Base-by-base conservation (phyloP, 768 basidiomycete species). In the Mycena amicta region DNA sequence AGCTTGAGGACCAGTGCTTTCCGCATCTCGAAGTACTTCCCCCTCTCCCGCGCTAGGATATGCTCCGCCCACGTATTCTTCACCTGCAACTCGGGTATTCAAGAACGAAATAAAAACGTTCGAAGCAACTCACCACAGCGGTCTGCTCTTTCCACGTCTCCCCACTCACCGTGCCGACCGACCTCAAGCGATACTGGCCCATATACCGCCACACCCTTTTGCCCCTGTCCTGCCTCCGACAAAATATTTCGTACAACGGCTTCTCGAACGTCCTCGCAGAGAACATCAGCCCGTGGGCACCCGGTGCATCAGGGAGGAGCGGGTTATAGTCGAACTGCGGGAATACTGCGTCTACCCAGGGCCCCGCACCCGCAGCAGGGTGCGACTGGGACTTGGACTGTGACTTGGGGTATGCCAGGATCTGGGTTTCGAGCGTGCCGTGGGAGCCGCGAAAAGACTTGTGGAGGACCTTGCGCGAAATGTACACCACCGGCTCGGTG, bases 231-330 rank as follows among this genome's bases (percentile, higher is more conserved):
- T 45, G 46, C 47, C 12, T 13, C 49, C 54, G 63, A 53, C 62
- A 57, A 28, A 72, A 72, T 15, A 63, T 12, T 11, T 28, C 13
- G 27, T 49, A 49, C 27, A 69, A 31, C 3, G 67, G 65, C 2
- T 45, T 39, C 18, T 65, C 53, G 23, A 72, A 63, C 28, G 64
- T 57, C 2, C 71, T 67, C 20, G 69, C 69, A 4, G 69, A 67
- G 50, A 70, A 74, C 3, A 72, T 57, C 15, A 74, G 49, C 1
- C 73, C 73, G 0, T 67, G 56, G 3, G 55, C 59, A 5, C 73
- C 72, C 2, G 73, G 72, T 4, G 16, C 13, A 1, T 51, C 41
- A 0, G 72, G 72, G 60, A 72, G 65, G 1, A 61, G 51, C 0
- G 72, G 73, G 50, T 74, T 74, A 26, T 71, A 53, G 2, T 57